Evolutionary conservation across 306 rosid species (phyloP).

Genomic region (Vigna angularis): DNA sequence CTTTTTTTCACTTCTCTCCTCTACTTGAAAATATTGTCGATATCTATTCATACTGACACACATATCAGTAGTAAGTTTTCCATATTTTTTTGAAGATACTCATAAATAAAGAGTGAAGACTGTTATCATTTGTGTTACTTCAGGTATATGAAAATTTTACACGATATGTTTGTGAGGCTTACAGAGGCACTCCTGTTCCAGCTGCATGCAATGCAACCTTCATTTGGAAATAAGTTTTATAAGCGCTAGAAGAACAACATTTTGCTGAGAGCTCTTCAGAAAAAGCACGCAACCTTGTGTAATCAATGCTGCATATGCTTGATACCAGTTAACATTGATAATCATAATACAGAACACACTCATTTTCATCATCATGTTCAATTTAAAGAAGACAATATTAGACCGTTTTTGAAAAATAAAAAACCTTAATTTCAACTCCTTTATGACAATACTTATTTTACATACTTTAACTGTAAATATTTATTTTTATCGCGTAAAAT

Average conservation of each 20-base stretch:
- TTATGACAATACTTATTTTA: no score
- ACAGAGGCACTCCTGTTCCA: conserved; percentile 40
- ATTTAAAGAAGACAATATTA: background rate
- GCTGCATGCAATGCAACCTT: conserved; percentile 48
- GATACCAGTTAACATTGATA: background rate
- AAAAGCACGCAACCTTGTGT: background rate
- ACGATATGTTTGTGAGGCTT: conserved; percentile 48
- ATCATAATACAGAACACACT: background rate
- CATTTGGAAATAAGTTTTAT: background rate
- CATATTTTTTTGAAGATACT: background rate
- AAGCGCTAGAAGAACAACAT: background rate
- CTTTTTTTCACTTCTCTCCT: background rate
- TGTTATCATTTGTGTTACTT: background rate
- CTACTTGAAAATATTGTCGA: no score
- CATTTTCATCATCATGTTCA: background rate
- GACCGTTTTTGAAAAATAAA: no score
- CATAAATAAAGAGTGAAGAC: background rate
- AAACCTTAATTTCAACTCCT: no score
- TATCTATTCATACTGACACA: background rate
- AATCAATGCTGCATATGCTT: background rate
- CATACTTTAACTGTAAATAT: no score
- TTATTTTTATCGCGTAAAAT: no score
- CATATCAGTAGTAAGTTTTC: background rate
- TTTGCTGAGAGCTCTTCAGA: conserved; percentile 5
- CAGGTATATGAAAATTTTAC: conserved; percentile 51